These are phyloP conservation scores for Globisporangium recalcitrans DNA, from an alignment of 352 stramenopile genomes.

Conservation along the genomic window DNA sequence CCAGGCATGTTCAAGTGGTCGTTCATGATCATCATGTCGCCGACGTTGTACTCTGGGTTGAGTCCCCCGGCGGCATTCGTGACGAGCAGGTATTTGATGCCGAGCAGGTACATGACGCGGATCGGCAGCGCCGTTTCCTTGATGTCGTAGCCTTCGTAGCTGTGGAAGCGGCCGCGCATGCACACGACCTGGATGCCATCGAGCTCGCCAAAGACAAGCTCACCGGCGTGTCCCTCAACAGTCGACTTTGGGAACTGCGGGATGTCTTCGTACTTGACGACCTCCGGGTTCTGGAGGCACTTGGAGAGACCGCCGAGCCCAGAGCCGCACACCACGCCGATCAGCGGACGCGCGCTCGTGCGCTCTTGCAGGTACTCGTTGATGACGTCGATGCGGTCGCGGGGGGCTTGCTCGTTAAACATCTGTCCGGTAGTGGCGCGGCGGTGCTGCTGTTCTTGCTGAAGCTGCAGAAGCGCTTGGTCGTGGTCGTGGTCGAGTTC, in stretches of 20 bases:
- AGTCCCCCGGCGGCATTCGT: conserved; percentile 96
- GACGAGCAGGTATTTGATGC: conserved; percentile 93
- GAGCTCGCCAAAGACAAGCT: conserved; percentile 95
- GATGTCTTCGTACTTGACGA: conserved; percentile 92
- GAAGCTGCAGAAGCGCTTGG: conserved; percentile 8
- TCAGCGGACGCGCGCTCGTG: conserved; percentile 48
- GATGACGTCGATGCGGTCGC: conserved; percentile 80
- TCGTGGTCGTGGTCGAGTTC: conserved; percentile 13
- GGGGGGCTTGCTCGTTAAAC: conserved; percentile 52
- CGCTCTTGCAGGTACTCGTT: conserved; percentile 56
- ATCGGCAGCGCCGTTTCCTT: conserved; percentile 93
- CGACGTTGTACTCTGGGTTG: conserved; percentile 92
- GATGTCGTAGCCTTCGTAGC: conserved; percentile 96
- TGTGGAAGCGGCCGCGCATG: conserved; percentile 96
- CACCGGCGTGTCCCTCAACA: conserved; percentile 91
- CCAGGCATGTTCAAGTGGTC: conserved; percentile 96
- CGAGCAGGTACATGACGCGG: conserved; percentile 92
- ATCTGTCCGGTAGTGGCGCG: conserved; percentile 57
- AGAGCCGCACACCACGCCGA: conserved; percentile 93
- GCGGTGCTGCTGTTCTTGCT: conserved; percentile 23
- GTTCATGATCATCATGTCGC: conserved; percentile 95
- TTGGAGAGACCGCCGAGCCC: conserved; percentile 91
- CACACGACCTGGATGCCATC: conserved; percentile 84
- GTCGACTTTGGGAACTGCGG: conserved; percentile 91
- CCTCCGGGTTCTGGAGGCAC: conserved; percentile 81